Conservation (phyloP, 2,329 filamentous ascomycete genomes). For the Fusarium nanum region DNA sequence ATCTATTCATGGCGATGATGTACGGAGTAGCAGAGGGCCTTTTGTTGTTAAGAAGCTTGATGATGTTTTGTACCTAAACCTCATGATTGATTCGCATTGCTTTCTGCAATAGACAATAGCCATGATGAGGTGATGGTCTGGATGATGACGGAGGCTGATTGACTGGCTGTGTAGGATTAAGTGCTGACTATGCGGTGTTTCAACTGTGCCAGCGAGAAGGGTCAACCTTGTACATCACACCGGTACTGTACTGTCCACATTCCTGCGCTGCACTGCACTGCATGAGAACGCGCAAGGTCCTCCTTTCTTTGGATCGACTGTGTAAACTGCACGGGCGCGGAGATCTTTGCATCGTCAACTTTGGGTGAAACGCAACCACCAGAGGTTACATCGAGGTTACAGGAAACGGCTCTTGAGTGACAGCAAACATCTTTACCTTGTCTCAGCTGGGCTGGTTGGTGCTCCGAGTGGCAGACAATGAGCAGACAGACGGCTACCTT, state of each 20-base stretch:
- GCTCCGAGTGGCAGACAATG: background rate
- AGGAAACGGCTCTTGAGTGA: constrained; percentile 44
- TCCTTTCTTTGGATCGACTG: constrained; percentile 2
- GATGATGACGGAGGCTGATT: constrained; percentile 19
- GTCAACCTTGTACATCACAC: constrained; percentile 12
- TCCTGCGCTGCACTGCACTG: background rate
- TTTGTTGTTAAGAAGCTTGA: background rate
- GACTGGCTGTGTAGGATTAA: constrained; percentile 35
- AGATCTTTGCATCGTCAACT: constrained; percentile 17
- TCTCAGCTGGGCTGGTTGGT: constrained; percentile 22
- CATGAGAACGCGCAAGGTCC: constrained; percentile 1
- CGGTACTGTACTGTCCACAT: background rate
- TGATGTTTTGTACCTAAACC: background rate
- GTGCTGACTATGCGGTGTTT: constrained; percentile 42
- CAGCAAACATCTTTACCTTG: constrained; percentile 41
- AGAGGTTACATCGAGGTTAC: constrained; percentile 32
- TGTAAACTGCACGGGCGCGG: constrained; percentile 2
- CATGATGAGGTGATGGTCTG: constrained; percentile 14
- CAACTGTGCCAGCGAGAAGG: constrained; percentile 19
- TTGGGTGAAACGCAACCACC: constrained; percentile 28
- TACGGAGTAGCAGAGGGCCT: background rate
- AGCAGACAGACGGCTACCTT: background rate
- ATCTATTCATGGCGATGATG: background rate
- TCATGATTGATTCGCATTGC: background rate
- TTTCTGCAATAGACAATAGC: constrained; percentile 28